These are phyloP conservation scores for Schizochytrium sp. DNA, from an alignment of 108 stramenopile genomes.

Conservation along the genomic window DNA sequence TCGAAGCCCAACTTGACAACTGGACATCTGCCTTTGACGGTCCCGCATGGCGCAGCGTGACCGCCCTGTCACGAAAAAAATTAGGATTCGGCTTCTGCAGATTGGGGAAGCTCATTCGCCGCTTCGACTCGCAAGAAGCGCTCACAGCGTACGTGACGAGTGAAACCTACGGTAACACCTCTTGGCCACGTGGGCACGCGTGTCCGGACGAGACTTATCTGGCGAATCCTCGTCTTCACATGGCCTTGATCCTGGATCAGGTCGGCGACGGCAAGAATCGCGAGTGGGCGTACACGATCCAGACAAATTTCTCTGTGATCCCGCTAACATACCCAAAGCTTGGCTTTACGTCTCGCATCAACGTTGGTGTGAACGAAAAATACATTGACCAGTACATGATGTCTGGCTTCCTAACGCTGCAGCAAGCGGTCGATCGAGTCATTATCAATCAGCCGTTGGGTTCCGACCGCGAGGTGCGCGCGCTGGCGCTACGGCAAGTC, in stretches of 20 bases:
- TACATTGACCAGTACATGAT: constrained; percentile 13
- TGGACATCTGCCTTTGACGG: neutral
- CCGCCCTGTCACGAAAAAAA: neutral
- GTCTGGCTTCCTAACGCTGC: neutral
- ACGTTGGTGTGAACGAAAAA: neutral
- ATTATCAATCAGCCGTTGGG: neutral
- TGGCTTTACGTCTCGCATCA: neutral
- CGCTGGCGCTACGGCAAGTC: neutral
- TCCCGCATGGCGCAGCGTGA: neutral
- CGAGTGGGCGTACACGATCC: constrained; percentile 2
- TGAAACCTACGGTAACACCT: neutral
- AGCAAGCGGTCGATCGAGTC: neutral
- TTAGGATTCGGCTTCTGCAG: neutral
- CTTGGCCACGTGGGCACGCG: neutral
- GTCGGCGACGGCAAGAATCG: neutral
- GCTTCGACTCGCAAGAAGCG: neutral
- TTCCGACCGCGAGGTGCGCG: neutral
- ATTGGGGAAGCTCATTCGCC: neutral
- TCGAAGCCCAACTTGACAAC: neutral
- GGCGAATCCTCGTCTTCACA: neutral
- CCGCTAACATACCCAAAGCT: neutral
- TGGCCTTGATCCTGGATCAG: neutral
- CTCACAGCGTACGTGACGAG: neutral
- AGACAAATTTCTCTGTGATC: neutral
- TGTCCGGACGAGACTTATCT: neutral